These are phyloP conservation scores for Pseudozyma tsukubaensis DNA, from an alignment of 1,284 basidiomycete species.

Conservation along the genomic window DNA sequence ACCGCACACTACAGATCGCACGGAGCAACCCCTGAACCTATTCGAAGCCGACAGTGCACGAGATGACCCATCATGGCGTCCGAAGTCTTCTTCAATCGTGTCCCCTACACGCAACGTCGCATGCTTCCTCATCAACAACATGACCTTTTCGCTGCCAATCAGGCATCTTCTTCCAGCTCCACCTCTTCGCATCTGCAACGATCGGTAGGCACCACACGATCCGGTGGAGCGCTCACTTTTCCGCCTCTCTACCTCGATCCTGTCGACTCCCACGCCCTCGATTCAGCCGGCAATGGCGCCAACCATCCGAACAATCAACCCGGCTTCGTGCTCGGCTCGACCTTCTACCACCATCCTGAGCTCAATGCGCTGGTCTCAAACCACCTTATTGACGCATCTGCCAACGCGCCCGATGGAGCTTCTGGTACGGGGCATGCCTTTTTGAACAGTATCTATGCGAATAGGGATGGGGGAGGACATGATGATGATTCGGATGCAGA, in stretches of 20 bases:
- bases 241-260: conserved; percentile 55
- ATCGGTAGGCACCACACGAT: conserved; percentile 30
- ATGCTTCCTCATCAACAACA: conserved; percentile 14
- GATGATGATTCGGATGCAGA: conserved; percentile 34
- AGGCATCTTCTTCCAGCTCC: conserved; percentile 4
- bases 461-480: conserved; percentile 22
- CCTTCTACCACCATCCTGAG: conserved; percentile 49
- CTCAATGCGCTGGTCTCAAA: conserved; percentile 47
- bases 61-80: conserved; percentile 39
- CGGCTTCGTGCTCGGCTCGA: conserved; percentile 44
- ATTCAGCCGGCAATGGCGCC: conserved; percentile 15
- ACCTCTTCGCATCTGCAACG: conserved; percentile 2
- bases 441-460: conserved; percentile 33
- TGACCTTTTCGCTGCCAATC: conserved; percentile 1
- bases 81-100: conserved; percentile 46
- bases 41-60: background rate
- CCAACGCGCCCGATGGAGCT: conserved; percentile 22
- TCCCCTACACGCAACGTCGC: conserved; percentile 34
- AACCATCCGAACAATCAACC: conserved; percentile 21
- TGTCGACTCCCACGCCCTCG: conserved; percentile 16
- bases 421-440: conserved; percentile 24
- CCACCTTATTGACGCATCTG: conserved; percentile 38
- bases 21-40: too few relatives aligned
- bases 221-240: conserved; percentile 42
- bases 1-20: too few relatives aligned